Evolutionary conservation across 148 eudicot species (phyloP).

Genomic region (Pouteria glomerata): DNA sequence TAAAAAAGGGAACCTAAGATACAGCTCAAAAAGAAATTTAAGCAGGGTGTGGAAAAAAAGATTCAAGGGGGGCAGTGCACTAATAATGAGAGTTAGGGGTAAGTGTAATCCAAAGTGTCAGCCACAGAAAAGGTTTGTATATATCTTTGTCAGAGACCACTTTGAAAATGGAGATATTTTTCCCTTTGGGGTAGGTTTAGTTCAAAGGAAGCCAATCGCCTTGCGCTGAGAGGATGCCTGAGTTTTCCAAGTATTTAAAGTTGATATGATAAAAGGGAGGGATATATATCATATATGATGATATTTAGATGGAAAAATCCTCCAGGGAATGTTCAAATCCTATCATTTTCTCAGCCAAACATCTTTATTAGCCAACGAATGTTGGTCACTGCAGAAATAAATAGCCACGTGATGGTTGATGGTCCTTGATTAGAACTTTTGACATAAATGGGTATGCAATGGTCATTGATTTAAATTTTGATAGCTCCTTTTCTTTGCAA

Average conservation of each 20-base stretch:
- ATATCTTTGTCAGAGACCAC: slow-evolving; percentile 18
- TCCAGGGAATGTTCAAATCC: not conserved
- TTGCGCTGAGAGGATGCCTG: not conserved
- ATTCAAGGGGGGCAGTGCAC: not conserved
- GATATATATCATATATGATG: too few relatives aligned
- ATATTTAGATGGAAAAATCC: not conserved
- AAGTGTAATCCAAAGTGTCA: not conserved
- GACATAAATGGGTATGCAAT: too few relatives aligned
- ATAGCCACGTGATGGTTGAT: not conserved
- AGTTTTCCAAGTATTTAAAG: not conserved
- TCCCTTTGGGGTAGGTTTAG: slow-evolving; percentile 2
- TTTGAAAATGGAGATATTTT: not conserved
- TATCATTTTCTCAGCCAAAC: not conserved
- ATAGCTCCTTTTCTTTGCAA: not conserved
- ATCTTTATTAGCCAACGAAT: not conserved
- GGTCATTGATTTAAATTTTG: not conserved
- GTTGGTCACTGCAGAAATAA: not conserved
- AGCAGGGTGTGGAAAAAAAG: not conserved
- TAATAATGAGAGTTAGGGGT: slow-evolving; percentile 11
- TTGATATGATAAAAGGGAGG: not conserved
- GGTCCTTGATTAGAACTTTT: not conserved
- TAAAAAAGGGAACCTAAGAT: not conserved
- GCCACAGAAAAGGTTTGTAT: slow-evolving; percentile 3
- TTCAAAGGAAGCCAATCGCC: not conserved
- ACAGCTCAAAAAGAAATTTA: not conserved